Conservation (phyloP, 352 stramenopile species). For the Globisporangium camurandrum region DNA sequence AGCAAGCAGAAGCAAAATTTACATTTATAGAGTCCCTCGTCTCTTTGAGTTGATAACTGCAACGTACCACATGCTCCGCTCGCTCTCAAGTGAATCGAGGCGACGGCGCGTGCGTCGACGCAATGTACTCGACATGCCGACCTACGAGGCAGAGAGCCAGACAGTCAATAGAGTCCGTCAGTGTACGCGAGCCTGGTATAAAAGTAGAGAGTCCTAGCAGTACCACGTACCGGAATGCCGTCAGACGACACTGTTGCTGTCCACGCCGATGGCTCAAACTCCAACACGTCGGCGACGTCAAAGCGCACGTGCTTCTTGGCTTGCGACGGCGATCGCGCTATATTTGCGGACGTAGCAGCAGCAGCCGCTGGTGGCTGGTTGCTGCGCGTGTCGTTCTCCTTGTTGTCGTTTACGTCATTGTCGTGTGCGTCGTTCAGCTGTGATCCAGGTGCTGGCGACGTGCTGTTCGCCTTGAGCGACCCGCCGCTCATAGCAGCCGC, state of each 20-base stretch:
- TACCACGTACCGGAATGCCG: conserved; percentile 47
- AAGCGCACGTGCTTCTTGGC: conserved; percentile 43
- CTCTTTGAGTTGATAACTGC: neutral
- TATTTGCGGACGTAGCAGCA: too few relatives aligned
- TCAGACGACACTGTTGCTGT: conserved; percentile 73
- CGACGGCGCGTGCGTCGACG: conserved; percentile 52
- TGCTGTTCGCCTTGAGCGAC: neutral
- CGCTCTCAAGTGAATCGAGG: conserved; percentile 59
- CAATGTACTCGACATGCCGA: conserved; percentile 62
- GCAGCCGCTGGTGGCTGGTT: too few relatives aligned
- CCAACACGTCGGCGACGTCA: conserved; percentile 51
- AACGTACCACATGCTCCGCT: conserved; percentile 41
- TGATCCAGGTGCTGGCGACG: too few relatives aligned
- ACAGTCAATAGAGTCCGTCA: neutral
- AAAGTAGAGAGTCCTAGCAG: neutral
- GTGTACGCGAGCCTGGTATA: neutral
- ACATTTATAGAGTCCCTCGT: neutral
- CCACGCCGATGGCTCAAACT: conserved; percentile 81
- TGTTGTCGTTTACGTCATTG: too few relatives aligned
- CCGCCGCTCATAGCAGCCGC: neutral
- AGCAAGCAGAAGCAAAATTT: neutral
- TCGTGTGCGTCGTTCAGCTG: too few relatives aligned
- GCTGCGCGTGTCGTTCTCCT: neutral
- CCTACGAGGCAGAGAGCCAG: conserved; percentile 15
- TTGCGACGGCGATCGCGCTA: neutral